Conservation (phyloP, 192 early-diverging fungal species). For the Umbelopsis ramanniana region DNA sequence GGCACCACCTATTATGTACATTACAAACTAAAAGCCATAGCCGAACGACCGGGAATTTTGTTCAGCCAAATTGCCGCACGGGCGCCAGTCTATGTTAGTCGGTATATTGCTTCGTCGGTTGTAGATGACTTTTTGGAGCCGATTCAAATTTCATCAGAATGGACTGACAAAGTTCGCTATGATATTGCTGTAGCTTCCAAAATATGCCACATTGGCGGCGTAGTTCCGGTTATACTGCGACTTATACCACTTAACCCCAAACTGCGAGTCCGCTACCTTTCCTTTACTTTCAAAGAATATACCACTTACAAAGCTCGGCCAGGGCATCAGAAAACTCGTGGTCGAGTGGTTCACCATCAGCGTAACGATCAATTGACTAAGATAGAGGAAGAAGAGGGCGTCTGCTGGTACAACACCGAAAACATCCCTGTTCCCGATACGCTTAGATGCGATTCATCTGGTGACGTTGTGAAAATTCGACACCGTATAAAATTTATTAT, state of each 20-base stretch:
- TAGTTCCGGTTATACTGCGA: conserved; percentile 48
- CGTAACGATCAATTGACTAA: not conserved
- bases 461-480: conserved; percentile 28
- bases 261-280: conserved; percentile 45
- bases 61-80: conserved; percentile 38
- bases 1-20: conserved; percentile 44
- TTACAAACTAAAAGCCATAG: conserved; percentile 53
- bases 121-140: conserved; percentile 44
- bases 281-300: conserved; percentile 59
- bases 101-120: not conserved
- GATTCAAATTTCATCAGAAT: conserved; percentile 53
- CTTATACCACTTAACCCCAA: conserved; percentile 51
- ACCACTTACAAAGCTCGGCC: conserved; percentile 36
- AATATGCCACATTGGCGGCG: conserved; percentile 52
- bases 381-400: not conserved
- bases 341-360: conserved; percentile 24
- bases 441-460: conserved; percentile 38
- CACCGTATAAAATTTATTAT: conserved; percentile 48
- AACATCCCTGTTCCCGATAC: conserved; percentile 24
- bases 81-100: conserved; percentile 15
- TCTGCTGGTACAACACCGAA: conserved; percentile 11
- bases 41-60: conserved; percentile 53
- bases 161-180: conserved; percentile 58
- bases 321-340: conserved; percentile 15
- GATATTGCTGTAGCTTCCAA: conserved; percentile 55